Evolutionary conservation across 768 basidiomycete species (phyloP), one percentile per base, ranked within the genome.

Genomic region (Ramaria sp.): DNA sequence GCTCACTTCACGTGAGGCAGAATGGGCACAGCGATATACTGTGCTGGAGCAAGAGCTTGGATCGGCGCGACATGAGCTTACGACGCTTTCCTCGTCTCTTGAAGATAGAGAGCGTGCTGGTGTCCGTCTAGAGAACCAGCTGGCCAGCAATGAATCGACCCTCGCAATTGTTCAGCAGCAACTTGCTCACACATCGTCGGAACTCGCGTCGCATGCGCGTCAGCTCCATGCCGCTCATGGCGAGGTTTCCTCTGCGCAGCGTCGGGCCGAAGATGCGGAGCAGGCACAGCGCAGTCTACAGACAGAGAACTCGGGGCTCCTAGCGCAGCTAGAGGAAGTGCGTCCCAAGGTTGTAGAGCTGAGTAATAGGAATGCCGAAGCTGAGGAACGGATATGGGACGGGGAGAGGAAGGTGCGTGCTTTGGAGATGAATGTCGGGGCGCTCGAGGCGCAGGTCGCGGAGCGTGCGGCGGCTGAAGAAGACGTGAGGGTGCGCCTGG

Each of bases 321-420:
- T 91, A 81, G 78, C 75, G 27, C 82, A 85, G n/a, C 69, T 92
- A 57, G 83, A 91, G 58, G 88, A 91, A 67, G 84, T 91, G 80
- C 78, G 85, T 28, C 79, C 86, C 38, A 91, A 91, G 70, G 81
- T 91, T 58, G 82, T 90, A 20, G 82, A 88, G 63, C 72, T 94
- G 52, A 88, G 85, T 2, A 78, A 81, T 36, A 75, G 73, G 57
- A 88, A 83, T 64, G 68, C 87, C 13, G 53, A 45, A 20, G 53
- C 47, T 32, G 53, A 45, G 32, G 78, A 85, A 57, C 73, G 88
- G 8, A 72, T 34, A 34, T 34, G 32, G 32, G 32, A 8, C 32
- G 7, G 9, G 13, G 32, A 34, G 32, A 34, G 13, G 32, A 13
- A 34, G 13, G 32, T 34, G 32, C 3, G 32, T 3, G 32, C 32